These are phyloP conservation scores for Dactylellina parvicollis DNA, from an alignment of 2,329 filamentous ascomycete genomes.

Conservation along the genomic window DNA sequence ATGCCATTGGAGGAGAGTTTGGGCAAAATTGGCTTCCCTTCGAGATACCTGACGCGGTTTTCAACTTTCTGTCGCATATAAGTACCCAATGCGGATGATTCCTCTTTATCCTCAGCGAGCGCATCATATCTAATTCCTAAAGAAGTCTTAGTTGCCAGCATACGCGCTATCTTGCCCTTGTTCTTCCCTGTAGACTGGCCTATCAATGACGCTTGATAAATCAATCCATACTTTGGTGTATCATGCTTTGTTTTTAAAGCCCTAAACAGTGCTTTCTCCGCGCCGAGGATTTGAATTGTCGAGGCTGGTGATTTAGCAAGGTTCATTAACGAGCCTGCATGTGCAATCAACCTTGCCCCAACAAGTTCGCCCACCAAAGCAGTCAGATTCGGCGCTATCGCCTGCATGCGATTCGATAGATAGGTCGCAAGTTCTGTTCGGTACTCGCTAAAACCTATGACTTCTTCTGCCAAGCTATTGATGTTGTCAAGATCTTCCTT, in stretches of 20 bases:
- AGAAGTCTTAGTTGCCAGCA: constrained; percentile 91
- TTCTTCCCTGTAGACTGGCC: constrained; percentile 97
- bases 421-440: constrained; percentile 87
- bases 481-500: constrained; percentile 94
- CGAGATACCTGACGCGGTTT: constrained; percentile 77
- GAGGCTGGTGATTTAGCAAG: constrained; percentile 93
- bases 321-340: constrained; percentile 92
- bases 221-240: constrained; percentile 96
- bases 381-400: constrained; percentile 94
- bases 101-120: constrained; percentile 87
- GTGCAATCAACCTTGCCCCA: constrained; percentile 91
- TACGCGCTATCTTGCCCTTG: constrained; percentile 99
- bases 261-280: constrained; percentile 98
- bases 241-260: constrained; percentile 99
- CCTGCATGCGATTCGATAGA: constrained; percentile 91
- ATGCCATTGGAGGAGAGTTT: constrained; percentile 79
- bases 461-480: constrained; percentile 87
- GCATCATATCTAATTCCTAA: constrained; percentile 94
- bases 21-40: constrained; percentile 87
- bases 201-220: constrained; percentile 91
- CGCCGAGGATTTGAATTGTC: constrained; percentile 97
- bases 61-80: constrained; percentile 77
- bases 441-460: constrained; percentile 90
- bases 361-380: constrained; percentile 92
- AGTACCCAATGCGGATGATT: constrained; percentile 82